Base-by-base conservation (phyloP, 2,329 filamentous ascomycete genomes). In the Paecilomyces niveus region DNA sequence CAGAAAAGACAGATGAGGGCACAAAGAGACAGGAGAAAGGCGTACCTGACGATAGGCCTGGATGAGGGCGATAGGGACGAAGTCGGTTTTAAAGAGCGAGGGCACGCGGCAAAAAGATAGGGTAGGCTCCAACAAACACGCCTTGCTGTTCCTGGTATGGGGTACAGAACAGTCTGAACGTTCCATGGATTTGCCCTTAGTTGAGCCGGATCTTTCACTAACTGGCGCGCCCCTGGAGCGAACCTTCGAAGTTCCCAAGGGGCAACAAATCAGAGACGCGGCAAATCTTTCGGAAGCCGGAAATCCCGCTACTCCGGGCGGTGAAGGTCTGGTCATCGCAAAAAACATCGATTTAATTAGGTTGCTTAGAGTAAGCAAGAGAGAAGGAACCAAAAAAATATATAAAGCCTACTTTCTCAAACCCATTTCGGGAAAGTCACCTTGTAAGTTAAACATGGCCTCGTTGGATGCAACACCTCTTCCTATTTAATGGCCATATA, bases 241-340 rank as follows among this genome's bases (percentile, higher is more conserved):
- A n/a, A 39, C 15, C 2, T 29, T 29, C 26, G 3, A 39, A 39
- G n/a, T 39, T 39, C 35, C 11, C 39, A 45, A 9, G 39, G 39
- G 39, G 39, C 15, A 45, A 45, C 39, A 33, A 33, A 33, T 33
- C 32, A 33, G 32, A 33, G 32, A 33, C 32, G 2, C 32, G 10
- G 15, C n/a, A 45, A 18, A 5, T 13, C 7, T 18, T 29, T 29
- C 1, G 26, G 4, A 5, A 26, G 24, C 24, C 3, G 58, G 54
- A 63, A 59, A 58, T 62, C 60, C 60, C 58, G 58, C 60, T 58
- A 62, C 58, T 52, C 55, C 58, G 58, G 60, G 54, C 18, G 45
- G 39, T 18, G 54, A 29, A 52, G 55, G 53, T 21, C 21, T 31
- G 51, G 29, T 26, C 51, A 53, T 15, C 24, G 5, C 24, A 53